Conservation (phyloP, 768 basidiomycete genomes). For the Clitopilus passeckerianus region DNA sequence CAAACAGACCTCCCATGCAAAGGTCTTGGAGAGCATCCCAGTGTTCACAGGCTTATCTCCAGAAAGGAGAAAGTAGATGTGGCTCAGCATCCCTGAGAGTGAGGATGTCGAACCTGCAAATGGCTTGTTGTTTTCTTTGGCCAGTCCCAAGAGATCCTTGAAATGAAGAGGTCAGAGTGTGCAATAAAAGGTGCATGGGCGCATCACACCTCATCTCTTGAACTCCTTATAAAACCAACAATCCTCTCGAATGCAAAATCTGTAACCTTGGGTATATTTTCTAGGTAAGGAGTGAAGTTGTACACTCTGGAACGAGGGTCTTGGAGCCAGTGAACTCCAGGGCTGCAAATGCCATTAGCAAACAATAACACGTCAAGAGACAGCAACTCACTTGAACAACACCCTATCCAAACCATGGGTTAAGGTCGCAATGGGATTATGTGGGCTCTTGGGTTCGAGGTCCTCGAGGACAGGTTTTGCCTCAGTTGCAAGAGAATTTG, state of each 20-base stretch:
- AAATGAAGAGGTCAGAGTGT: neutral
- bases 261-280: conserved; percentile 67
- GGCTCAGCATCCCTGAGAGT: conserved; percentile 74
- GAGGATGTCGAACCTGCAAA: conserved; percentile 92
- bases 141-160: conserved; percentile 64
- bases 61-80: conserved; percentile 87
- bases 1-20: conserved; percentile 49
- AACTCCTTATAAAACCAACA: conserved; percentile 71
- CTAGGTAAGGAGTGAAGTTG: conserved; percentile 73
- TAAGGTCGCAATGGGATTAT: conserved; percentile 57
- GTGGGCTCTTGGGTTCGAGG: conserved; percentile 32
- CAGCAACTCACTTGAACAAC: conserved; percentile 33
- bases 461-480: conserved; percentile 25
- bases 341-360: conserved; percentile 38
- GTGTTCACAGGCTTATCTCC: conserved; percentile 64
- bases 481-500: neutral
- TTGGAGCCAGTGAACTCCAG: conserved; percentile 83
- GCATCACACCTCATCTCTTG: conserved; percentile 58
- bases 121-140: conserved; percentile 46
- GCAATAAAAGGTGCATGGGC: neutral
- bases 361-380: neutral
- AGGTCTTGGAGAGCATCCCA: conserved; percentile 53
- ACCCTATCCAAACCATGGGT: conserved; percentile 67
- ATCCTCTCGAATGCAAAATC: conserved; percentile 86
- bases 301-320: conserved; percentile 84